Percentiles rank a stretch among this genome's conserved stretches.
Conservation (phyloP, 352 stramenopile genomes). For the Pythium utonaiense region DNA sequence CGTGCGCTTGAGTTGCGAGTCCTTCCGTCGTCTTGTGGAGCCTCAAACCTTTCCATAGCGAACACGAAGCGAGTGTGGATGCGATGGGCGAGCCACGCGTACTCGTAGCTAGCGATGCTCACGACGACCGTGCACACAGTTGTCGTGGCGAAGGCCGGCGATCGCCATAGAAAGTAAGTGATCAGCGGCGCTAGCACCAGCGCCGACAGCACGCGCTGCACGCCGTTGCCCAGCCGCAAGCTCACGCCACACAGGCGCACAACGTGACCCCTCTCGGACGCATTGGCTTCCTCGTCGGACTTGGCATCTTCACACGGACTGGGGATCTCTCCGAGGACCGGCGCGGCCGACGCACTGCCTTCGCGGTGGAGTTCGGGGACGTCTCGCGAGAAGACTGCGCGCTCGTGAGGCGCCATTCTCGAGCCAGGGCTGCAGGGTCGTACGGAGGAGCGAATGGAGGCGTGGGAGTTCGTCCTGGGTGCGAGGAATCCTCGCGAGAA, state of each 20-base stretch:
- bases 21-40: neutral
- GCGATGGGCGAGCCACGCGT: constrained; percentile 62
- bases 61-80: constrained; percentile 56
- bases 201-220: constrained; percentile 64
- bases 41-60: constrained; percentile 24
- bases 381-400: neutral
- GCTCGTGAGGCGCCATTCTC: neutral
- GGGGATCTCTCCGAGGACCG: constrained; percentile 13
- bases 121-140: constrained; percentile 46
- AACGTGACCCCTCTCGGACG: neutral
- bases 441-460: neutral
- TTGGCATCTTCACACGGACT: constrained; percentile 1
- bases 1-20: constrained; percentile 14
- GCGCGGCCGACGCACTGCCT: constrained; percentile 8
- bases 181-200: constrained; percentile 50
- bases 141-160: constrained; percentile 61
- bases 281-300: constrained; percentile 2
- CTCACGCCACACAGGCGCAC: neutral
- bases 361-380: neutral
- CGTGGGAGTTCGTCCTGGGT: neutral
- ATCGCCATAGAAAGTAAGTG: constrained; percentile 69
- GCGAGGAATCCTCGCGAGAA: neutral
- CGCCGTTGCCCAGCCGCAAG: constrained; percentile 32
- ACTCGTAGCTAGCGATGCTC: constrained; percentile 71
- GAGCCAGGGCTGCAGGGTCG: neutral